Conservation (phyloP, 352 stramenopile genomes). For the Phytophthora tentaculata region DNA sequence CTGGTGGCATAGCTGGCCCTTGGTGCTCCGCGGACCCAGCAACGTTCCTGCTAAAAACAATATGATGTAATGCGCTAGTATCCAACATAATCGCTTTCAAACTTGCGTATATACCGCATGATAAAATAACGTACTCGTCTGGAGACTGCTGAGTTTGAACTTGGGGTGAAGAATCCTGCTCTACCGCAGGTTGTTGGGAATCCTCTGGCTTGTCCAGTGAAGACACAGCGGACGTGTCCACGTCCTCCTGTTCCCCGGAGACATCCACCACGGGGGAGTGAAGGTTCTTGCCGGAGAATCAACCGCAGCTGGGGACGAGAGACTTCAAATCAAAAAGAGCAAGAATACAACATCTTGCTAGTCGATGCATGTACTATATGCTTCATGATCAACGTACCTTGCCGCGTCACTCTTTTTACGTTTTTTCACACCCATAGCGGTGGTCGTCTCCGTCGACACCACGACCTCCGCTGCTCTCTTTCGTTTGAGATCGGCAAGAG, state of each 20-base stretch:
- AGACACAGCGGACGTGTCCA: background rate
- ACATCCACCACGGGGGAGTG: background rate
- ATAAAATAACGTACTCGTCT: background rate
- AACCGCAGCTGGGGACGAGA: background rate
- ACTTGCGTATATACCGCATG: no score
- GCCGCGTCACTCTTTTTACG: background rate
- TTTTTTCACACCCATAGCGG: background rate
- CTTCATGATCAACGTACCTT: background rate
- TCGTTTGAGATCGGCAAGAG: background rate
- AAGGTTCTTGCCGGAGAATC: background rate
- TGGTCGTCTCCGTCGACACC: background rate
- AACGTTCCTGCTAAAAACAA: no score
- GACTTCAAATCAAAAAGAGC: background rate
- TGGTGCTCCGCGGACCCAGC: no score
- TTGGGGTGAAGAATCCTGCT: background rate
- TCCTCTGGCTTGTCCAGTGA: background rate
- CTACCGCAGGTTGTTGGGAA: background rate
- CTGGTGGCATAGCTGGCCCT: no score
- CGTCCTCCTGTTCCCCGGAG: background rate
- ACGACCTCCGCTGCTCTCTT: background rate
- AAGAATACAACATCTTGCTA: background rate
- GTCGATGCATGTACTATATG: background rate
- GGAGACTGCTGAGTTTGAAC: background rate
- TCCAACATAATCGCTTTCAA: no score
- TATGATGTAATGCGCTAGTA: no score